Evolutionary conservation across 179 eudicot species (phyloP).

Genomic region (Amaranthus tricolor): DNA sequence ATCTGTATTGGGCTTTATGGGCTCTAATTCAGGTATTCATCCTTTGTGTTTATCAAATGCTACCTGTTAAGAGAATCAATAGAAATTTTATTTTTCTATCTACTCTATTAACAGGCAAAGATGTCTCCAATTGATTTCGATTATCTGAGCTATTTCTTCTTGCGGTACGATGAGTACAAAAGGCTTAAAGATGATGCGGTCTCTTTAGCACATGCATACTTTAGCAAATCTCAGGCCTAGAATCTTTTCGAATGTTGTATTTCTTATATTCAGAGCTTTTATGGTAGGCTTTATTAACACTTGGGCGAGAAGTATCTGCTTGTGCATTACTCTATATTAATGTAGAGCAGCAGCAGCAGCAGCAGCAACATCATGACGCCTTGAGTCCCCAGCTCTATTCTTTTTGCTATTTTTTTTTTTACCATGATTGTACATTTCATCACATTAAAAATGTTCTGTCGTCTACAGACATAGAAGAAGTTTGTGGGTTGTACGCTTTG

Average conservation of each 20-base stretch:
- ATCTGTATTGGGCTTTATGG: slow-evolving; percentile 94
- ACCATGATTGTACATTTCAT: neutral
- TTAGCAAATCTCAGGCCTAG: slow-evolving; percentile 24
- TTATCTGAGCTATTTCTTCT: slow-evolving; percentile 77
- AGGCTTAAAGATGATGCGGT: slow-evolving; percentile 58
- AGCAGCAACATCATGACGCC: neutral
- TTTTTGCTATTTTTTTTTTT: neutral
- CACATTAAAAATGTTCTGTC: neutral
- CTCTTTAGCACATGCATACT: slow-evolving; percentile 48
- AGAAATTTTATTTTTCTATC: neutral
- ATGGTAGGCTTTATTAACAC: neutral
- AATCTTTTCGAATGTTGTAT: neutral
- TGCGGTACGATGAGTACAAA: slow-evolving; percentile 78
- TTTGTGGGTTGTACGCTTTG: slow-evolving; percentile 23
- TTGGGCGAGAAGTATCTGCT: neutral
- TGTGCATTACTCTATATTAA: slow-evolving; percentile 11
- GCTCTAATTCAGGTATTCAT: slow-evolving; percentile 77
- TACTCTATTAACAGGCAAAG: slow-evolving; percentile 58
- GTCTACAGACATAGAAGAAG: neutral
- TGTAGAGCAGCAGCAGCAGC: slow-evolving; percentile 3
- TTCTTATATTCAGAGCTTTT: slow-evolving; percentile 7
- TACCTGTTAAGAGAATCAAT: neutral
- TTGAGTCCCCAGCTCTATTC: neutral
- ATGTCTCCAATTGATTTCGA: slow-evolving; percentile 92
- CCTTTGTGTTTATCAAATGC: neutral